Conservation (phyloP, 2,329 filamentous ascomycete species). For the Penicillium oxalicum region DNA sequence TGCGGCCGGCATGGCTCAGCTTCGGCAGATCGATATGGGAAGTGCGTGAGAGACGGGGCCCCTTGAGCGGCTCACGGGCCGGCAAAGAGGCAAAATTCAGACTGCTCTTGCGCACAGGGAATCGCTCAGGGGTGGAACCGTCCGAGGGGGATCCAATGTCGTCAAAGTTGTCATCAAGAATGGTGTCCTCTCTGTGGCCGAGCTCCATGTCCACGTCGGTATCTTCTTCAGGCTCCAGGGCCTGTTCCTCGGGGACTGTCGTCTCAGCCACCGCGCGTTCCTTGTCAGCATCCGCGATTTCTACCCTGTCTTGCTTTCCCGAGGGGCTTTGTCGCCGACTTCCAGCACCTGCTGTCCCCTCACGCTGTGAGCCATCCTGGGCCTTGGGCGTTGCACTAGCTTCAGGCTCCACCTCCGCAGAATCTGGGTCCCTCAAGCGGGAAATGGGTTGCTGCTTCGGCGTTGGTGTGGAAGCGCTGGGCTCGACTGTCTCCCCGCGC, state of each 20-base stretch:
- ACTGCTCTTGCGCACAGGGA: conserved; percentile 83
- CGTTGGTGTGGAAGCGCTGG: conserved; percentile 27
- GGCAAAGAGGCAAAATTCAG: conserved; percentile 90
- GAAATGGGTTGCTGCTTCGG: conserved; percentile 15
- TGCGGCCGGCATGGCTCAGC: conserved; percentile 44
- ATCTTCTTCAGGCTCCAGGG: conserved; percentile 1
- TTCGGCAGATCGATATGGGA: conserved; percentile 67
- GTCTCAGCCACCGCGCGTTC: conserved; percentile 6
- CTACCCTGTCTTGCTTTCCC: not conserved
- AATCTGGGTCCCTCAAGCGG: conserved; percentile 1
- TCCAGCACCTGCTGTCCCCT: not conserved
- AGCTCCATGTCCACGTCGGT: conserved; percentile 21
- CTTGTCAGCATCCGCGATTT: conserved; percentile 10
- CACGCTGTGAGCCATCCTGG: not conserved
- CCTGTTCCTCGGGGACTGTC: conserved; percentile 11
- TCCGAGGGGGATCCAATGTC: conserved; percentile 46
- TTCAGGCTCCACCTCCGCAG: conserved; percentile 5
- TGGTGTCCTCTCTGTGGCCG: conserved; percentile 26
- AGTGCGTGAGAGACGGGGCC: conserved; percentile 62
- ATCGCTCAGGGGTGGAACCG: conserved; percentile 48
- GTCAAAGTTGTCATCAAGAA: conserved; percentile 37
- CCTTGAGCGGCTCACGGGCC: conserved; percentile 77
- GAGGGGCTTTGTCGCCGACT: conserved; percentile 1
- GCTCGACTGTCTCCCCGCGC: conserved; percentile 35
- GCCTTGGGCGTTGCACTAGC: conserved; percentile 5